Conservation (phyloP, 2,329 filamentous ascomycete species). For the Epichloe glyceriae region DNA sequence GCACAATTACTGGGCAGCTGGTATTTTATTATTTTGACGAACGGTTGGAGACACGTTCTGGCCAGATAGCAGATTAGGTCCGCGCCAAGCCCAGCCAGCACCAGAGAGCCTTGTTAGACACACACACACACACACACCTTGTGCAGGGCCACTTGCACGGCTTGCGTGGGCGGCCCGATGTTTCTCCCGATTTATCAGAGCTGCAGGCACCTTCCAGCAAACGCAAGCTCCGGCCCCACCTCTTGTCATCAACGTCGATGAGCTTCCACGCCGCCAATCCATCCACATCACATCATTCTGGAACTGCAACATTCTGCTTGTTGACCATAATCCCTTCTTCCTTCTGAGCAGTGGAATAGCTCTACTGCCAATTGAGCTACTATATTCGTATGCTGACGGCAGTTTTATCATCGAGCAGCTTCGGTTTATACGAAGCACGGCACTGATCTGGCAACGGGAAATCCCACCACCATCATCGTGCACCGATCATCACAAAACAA, state of each 20-base stretch:
- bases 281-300: neutral
- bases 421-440: neutral
- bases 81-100: neutral
- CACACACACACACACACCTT: no score
- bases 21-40: neutral
- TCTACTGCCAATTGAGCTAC: neutral
- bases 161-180: conserved; percentile 5
- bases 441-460: neutral
- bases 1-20: conserved; percentile 1
- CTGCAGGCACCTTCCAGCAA: conserved; percentile 3
- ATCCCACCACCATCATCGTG: neutral
- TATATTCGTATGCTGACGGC: neutral
- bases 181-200: conserved; percentile 5
- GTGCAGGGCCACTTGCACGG: neutral
- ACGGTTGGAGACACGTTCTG: conserved; percentile 2
- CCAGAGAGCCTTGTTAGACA: neutral
- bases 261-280: conserved; percentile 6
- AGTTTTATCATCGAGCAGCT: neutral
- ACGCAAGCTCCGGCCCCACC: conserved; percentile 1
- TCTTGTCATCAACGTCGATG: conserved; percentile 5
- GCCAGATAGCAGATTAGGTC: conserved; percentile 8
- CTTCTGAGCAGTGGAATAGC: neutral
- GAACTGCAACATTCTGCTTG: neutral
- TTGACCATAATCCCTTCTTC: neutral
- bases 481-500: neutral